phyloP scores from a whole-genome alignment of 2,329 filamentous ascomycete genomes.

The Aspergillus hortae region DNA sequence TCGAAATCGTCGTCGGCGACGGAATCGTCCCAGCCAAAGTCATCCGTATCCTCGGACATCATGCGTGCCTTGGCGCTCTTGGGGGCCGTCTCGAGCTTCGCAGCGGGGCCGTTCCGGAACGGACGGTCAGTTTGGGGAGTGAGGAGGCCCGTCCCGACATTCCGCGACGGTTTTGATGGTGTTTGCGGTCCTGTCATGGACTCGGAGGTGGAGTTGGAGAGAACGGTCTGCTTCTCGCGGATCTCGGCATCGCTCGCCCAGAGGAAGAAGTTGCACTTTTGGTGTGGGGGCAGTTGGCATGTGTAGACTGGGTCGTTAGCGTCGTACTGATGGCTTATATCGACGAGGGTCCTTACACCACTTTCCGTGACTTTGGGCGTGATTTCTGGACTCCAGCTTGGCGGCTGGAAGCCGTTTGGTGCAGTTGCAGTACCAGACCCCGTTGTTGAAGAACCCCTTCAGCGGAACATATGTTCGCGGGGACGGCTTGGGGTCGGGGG shows the following conservation, averaged over 20 bases:
- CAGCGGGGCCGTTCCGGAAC: background rate
- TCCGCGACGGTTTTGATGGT: constrained; percentile 16
- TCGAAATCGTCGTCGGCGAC: constrained; percentile 23
- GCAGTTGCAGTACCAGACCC: constrained; percentile 56
- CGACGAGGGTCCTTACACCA: constrained; percentile 41
- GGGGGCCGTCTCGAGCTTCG: constrained; percentile 15
- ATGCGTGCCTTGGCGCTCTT: constrained; percentile 27
- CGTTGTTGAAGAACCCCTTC: constrained; percentile 41
- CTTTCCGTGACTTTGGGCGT: constrained; percentile 53
- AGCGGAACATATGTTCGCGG: constrained; percentile 21
- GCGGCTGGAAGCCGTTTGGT: constrained; percentile 51
- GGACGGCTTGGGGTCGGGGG: constrained; percentile 5
- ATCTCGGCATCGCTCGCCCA: constrained; percentile 57
- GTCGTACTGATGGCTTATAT: background rate
- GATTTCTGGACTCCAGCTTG: constrained; percentile 57
- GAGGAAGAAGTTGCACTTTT: constrained; percentile 58
- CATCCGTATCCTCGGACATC: constrained; percentile 33
- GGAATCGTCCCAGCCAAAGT: constrained; percentile 36
- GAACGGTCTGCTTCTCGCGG: constrained; percentile 49
- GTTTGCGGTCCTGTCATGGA: constrained; percentile 23
- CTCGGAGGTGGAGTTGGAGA: constrained; percentile 50
- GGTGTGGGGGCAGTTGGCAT: constrained; percentile 49
- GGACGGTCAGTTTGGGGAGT: constrained; percentile 32
- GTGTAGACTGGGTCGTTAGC: constrained; percentile 48
- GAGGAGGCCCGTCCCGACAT: constrained; percentile 21